phyloP scores from a whole-genome alignment of 1,284 basidiomycete species.

The Waitea zeae region DNA sequence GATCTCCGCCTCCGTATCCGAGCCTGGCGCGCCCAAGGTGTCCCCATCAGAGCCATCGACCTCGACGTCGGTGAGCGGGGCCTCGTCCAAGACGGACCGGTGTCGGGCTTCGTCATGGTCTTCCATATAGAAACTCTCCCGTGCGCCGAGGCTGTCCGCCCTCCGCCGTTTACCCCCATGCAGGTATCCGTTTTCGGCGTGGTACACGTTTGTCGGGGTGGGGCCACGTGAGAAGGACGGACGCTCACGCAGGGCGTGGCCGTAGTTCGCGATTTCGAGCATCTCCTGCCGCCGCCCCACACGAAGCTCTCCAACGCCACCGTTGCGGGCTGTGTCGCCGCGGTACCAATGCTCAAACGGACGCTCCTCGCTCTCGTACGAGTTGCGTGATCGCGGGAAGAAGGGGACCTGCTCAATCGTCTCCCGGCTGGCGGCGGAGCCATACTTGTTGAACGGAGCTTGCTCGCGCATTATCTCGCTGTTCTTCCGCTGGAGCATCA shows the following conservation, averaged over 20 bases:
- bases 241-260: conserved; percentile 26
- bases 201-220: not conserved
- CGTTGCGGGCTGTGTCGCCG: conserved; percentile 61
- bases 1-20: conserved; percentile 10
- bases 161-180: conserved; percentile 15
- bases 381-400: conserved; percentile 31
- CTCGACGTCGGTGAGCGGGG: conserved; percentile 50
- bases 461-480: conserved; percentile 31
- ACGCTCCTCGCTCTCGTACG: conserved; percentile 58
- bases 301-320: conserved; percentile 60
- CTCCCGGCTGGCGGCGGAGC: not conserved
- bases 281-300: conserved; percentile 57
- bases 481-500: conserved; percentile 10
- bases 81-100: conserved; percentile 48
- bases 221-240: conserved; percentile 6
- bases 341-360: conserved; percentile 75
- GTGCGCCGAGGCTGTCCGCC: conserved; percentile 39
- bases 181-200: not conserved
- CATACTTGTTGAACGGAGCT: conserved; percentile 11
- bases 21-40: conserved; percentile 11
- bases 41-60: too few relatives aligned
- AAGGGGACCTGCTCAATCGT: not conserved
- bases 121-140: conserved; percentile 51
- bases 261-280: conserved; percentile 69
- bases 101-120: conserved; percentile 24